Evolutionary conservation across 768 basidiomycete species (phyloP), one percentile per base, ranked within the genome.

Genomic region (Clavulina sp.): DNA sequence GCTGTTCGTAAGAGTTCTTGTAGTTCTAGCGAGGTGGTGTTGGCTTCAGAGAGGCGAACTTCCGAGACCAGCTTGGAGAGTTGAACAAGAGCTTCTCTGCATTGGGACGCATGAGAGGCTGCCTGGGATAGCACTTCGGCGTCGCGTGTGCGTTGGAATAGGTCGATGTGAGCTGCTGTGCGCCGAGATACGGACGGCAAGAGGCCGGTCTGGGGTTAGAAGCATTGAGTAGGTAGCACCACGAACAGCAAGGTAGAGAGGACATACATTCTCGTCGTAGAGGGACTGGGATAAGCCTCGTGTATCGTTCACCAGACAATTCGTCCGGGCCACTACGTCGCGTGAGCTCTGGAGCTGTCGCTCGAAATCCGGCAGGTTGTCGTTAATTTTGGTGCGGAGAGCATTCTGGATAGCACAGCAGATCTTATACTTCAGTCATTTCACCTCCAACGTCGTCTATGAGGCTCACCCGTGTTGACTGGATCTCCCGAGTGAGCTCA

Each of bases 21-120:
- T 48, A 83, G 58, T 16, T 62, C 60, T 7, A 58, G 58, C 51
- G 68, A 71, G 4, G 68, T 64, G n/a, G 61, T 59, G 5, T 77
- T 74, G 3, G 84, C 81, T 47, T 78, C 76, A 1, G 80, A 72
- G 4, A 89, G 69, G 55, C 73, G 69, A 9, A 84, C 85, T 5
- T 64, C 63, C 32, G 73, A 64, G 2, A 77, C 71, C 30, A 81
- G 58, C 1, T 57, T 60, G 28, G 69, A 64, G 21, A 84, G 60
- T 5, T 62, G 57, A 4, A 66, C 61, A 29, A 78, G 70, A 52
- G 69, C 71, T 28, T 62, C 61, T 58, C 68, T 70, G 61, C 76
- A 82, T 53, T 66, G 62, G 18, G 71, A 63, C 28, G 87, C 66
- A 57, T 79, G 75, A 9, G 70, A 68, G 48, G 84, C 62, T 1